These are phyloP conservation scores for Cucumis cinereus DNA, from an alignment of 306 rosid species.

Conservation along the genomic window DNA sequence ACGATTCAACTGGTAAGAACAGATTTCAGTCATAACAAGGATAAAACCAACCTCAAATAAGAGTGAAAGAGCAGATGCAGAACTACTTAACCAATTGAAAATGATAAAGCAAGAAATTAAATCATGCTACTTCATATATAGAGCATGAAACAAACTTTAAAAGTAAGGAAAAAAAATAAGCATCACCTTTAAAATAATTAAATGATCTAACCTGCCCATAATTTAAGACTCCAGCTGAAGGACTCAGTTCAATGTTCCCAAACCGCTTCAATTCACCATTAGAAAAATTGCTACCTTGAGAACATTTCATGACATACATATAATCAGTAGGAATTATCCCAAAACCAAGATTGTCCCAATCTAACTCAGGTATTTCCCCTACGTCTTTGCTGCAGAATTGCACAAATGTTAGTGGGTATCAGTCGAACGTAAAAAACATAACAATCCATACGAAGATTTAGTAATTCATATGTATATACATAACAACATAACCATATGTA, in stretches of 20 bases:
- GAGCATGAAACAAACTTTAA: background rate
- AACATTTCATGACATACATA: slow-evolving; percentile 73
- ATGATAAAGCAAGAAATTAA: background rate
- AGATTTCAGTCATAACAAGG: background rate
- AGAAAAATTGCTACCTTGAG: slow-evolving; percentile 46
- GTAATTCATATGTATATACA: background rate
- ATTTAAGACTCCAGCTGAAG: slow-evolving; percentile 81
- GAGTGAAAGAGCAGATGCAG: background rate
- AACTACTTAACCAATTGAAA: background rate
- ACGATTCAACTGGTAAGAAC: background rate
- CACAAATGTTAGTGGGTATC: background rate
- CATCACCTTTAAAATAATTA: background rate
- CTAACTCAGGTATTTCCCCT: slow-evolving; percentile 46
- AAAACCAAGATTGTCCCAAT: slow-evolving; percentile 92
- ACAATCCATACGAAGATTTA: background rate
- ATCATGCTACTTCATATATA: background rate
- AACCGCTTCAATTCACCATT: slow-evolving; percentile 71
- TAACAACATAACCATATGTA: background rate
- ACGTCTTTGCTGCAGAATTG: slow-evolving; percentile 21
- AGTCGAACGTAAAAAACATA: background rate
- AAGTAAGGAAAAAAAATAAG: background rate
- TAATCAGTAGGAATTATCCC: slow-evolving; percentile 67
- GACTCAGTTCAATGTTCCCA: slow-evolving; percentile 84
- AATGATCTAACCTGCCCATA: slow-evolving; percentile 70
- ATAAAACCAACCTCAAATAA: background rate